Evolutionary conservation across 2,329 filamentous ascomycete species (phyloP).

Genomic region (Chaetomium globosum): DNA sequence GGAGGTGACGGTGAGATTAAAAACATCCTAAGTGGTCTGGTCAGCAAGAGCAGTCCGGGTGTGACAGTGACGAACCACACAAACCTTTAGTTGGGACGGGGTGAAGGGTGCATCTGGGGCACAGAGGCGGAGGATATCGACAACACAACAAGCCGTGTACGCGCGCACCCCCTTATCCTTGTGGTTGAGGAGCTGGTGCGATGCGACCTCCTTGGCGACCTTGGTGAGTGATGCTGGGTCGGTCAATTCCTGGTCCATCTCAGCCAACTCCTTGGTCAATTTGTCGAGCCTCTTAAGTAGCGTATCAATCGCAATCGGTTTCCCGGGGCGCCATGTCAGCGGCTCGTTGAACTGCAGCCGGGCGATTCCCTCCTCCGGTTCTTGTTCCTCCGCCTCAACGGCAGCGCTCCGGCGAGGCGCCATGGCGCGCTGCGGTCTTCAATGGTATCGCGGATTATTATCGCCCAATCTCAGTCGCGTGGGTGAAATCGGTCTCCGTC

Average conservation of each 20-base stretch:
- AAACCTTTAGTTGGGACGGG: constrained; percentile 82
- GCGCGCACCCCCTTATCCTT: constrained; percentile 93
- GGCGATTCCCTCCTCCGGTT: constrained; percentile 46
- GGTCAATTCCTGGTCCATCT: constrained; percentile 83
- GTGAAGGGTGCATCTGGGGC: constrained; percentile 96
- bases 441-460: constrained; percentile 11
- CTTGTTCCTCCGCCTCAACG: constrained; percentile 47
- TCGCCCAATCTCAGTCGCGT: constrained; percentile 2
- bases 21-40: constrained; percentile 71
- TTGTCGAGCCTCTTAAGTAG: constrained; percentile 79
- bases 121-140: constrained; percentile 89
- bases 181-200: constrained; percentile 79
- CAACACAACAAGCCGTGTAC: constrained; percentile 83
- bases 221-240: constrained; percentile 80
- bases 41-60: constrained; percentile 30
- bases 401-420: constrained; percentile 47
- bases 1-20: constrained; percentile 80
- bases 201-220: constrained; percentile 82
- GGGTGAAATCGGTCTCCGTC: background rate
- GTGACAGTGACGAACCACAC: background rate
- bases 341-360: constrained; percentile 79
- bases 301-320: constrained; percentile 80
- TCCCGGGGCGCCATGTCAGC: constrained; percentile 88
- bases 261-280: constrained; percentile 78
- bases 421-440: constrained; percentile 39